phyloP scores from a whole-genome alignment of 305 asterid genomes.

The Monarda citriodora region DNA sequence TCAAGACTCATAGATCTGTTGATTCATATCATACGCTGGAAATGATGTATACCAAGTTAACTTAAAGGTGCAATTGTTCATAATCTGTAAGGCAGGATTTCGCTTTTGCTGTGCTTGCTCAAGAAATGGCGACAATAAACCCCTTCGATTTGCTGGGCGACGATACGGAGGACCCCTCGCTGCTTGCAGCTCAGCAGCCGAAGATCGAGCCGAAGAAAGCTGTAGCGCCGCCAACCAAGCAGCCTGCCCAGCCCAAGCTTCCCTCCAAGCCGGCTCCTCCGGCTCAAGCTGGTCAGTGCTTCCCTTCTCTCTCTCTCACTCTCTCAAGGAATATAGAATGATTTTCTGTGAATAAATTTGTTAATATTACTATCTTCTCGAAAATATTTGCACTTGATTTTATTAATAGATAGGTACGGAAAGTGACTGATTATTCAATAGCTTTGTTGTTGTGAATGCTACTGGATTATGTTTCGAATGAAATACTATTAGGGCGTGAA shows the following conservation, averaged over 20 bases:
- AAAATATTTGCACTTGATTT: background rate
- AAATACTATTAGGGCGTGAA: too few species aligned
- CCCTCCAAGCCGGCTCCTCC: conserved; percentile 68
- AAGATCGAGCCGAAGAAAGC: conserved; percentile 59
- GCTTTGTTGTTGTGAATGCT: background rate
- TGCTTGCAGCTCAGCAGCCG: conserved; percentile 63
- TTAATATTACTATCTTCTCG: background rate
- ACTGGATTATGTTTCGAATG: too few species aligned
- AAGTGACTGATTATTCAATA: background rate
- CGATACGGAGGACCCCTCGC: conserved; percentile 75
- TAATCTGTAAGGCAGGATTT: conserved; percentile 19
- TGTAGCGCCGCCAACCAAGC: conserved; percentile 36
- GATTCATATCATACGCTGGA: too few species aligned
- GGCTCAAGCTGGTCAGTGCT: conserved; percentile 56
- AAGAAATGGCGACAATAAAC: conserved; percentile 73
- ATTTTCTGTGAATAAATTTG: background rate
- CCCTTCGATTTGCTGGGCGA: conserved; percentile 92
- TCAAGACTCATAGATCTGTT: too few species aligned
- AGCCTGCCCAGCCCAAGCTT: conserved; percentile 34
- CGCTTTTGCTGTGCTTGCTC: conserved; percentile 21
- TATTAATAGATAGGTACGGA: too few species aligned
- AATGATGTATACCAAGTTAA: too few species aligned
- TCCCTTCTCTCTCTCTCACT: background rate
- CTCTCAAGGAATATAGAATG: background rate
- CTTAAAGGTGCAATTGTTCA: background rate